Percentiles rank a stretch among this genome's conserved stretches.
These are phyloP conservation scores for Cyclotella sp. DNA, from an alignment of 108 stramenopile species.

Conservation along the genomic window DNA sequence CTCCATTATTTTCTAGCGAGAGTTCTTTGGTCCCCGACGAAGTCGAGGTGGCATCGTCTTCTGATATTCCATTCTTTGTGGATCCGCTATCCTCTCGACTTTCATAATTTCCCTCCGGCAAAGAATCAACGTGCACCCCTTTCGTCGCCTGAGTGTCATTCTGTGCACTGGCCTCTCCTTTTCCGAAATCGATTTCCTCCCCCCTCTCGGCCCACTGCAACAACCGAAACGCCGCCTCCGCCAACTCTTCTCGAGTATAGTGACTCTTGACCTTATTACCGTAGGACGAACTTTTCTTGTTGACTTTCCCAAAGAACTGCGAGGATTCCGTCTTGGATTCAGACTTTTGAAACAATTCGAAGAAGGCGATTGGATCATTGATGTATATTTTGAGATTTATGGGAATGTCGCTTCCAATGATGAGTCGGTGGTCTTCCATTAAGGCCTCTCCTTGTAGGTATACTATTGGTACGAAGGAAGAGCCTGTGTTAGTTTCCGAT, in stretches of 20 bases:
- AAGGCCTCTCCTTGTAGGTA: slow-evolving; percentile 57
- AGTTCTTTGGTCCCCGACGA: slow-evolving; percentile 5
- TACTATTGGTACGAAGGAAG: slow-evolving; percentile 39
- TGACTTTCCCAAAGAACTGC: slow-evolving; percentile 19
- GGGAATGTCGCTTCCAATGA: slow-evolving; percentile 75
- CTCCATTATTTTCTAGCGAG: background rate
- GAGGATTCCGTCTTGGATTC: slow-evolving; percentile 12
- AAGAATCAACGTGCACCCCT: background rate
- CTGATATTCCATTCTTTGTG: background rate
- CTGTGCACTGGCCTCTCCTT: slow-evolving; percentile 5
- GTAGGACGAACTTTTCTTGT: background rate
- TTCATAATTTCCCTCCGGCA: background rate
- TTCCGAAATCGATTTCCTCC: slow-evolving; percentile 37
- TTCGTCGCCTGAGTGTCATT: background rate
- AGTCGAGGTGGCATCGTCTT: background rate
- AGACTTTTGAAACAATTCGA: slow-evolving; percentile 51
- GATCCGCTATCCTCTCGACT: background rate
- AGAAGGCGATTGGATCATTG: slow-evolving; percentile 56
- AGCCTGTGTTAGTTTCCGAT: background rate
- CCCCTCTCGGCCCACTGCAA: slow-evolving; percentile 87
- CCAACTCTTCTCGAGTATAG: slow-evolving; percentile 14
- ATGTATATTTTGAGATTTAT: slow-evolving; percentile 52
- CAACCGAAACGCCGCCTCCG: slow-evolving; percentile 69
- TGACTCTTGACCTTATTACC: slow-evolving; percentile 7
- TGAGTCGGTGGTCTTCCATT: slow-evolving; percentile 69